Evolutionary conservation across 305 asterid species (phyloP).

Genomic region (Fraxinus angustifolia): DNA sequence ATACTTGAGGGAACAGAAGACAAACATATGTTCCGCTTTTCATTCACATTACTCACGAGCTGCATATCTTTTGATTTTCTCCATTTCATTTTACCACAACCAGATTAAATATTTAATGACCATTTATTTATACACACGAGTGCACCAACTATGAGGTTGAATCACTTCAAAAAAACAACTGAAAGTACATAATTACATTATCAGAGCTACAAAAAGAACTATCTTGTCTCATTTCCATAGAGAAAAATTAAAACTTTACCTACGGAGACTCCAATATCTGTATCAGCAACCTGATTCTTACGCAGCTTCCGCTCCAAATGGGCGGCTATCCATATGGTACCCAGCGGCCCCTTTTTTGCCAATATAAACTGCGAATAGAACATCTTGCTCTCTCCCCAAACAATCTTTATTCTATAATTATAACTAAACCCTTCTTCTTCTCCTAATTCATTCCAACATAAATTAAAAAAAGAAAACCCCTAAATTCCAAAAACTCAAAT

Average conservation of each 20-base stretch:
- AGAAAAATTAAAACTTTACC: slow-evolving; percentile 41
- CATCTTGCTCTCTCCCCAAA: slow-evolving; percentile 37
- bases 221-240: background rate
- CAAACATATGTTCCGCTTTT: background rate
- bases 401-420: background rate
- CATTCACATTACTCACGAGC: background rate
- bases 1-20: background rate
- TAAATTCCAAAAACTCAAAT: background rate
- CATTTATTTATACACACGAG: background rate
- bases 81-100: background rate
- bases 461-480: background rate
- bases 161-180: background rate
- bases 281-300: slow-evolving; percentile 98
- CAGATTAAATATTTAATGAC: background rate
- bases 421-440: background rate
- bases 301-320: slow-evolving; percentile 97
- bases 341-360: slow-evolving; percentile 95
- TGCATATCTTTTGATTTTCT: background rate
- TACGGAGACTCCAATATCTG: slow-evolving; percentile 97
- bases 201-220: background rate
- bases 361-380: slow-evolving; percentile 91
- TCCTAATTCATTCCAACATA: background rate
- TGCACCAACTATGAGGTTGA: background rate
- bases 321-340: slow-evolving; percentile 98
- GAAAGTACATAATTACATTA: background rate